phyloP scores from a whole-genome alignment of 2,329 filamentous ascomycete species.

The Ilyonectria destructans region DNA sequence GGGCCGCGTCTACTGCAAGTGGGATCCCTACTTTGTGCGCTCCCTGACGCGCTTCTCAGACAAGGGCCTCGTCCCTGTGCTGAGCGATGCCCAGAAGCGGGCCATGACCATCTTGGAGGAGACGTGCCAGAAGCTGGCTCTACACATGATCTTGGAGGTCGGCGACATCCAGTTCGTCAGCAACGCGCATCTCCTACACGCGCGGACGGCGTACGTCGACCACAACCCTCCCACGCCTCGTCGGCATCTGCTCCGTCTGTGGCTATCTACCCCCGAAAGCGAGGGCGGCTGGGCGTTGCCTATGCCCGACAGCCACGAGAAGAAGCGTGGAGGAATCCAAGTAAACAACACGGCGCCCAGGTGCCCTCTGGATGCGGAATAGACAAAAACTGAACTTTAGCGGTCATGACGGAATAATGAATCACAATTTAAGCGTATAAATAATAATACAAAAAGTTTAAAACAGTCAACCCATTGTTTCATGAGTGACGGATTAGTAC shows the following conservation, averaged over 20 bases:
- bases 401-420: constrained; percentile 32
- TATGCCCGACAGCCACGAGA: constrained; percentile 85
- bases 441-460: constrained; percentile 10
- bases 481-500: background rate
- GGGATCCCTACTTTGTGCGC: constrained; percentile 91
- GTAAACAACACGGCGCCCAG: constrained; percentile 85
- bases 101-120: constrained; percentile 77
- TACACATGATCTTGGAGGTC: constrained; percentile 90
- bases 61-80: constrained; percentile 79
- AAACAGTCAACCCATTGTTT: background rate
- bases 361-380: constrained; percentile 85
- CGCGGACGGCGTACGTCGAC: constrained; percentile 82
- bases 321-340: constrained; percentile 91
- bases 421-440: constrained; percentile 8
- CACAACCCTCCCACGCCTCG: constrained; percentile 78
- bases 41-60: constrained; percentile 84
- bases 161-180: constrained; percentile 91
- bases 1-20: constrained; percentile 75
- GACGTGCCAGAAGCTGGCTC: constrained; percentile 78
- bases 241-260: constrained; percentile 86
- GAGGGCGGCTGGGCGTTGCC: constrained; percentile 91
- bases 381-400: constrained; percentile 47
- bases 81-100: constrained; percentile 78
- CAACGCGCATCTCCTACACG: constrained; percentile 87
- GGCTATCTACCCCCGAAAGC: constrained; percentile 85